Percentiles rank a stretch among this genome's conserved stretches.
Evolutionary conservation across 1,284 basidiomycete species (phyloP).

Genomic region (Ganoderma resinaceum): DNA sequence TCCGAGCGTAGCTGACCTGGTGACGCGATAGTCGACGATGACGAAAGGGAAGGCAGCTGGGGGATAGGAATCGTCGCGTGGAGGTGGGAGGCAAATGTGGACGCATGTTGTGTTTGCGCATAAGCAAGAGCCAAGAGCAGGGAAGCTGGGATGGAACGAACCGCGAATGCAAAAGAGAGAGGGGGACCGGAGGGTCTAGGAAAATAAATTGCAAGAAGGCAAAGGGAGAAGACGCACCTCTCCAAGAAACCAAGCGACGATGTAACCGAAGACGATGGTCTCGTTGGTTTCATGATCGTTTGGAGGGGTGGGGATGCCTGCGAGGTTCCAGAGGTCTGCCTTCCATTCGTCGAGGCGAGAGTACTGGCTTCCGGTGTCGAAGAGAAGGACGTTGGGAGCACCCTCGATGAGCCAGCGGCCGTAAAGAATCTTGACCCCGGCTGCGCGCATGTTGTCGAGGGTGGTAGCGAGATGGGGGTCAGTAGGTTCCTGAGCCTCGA

Average conservation of each 20-base stretch:
- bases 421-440: conserved; percentile 94
- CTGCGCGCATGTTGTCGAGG: conserved; percentile 80
- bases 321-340: conserved; percentile 96
- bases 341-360: conserved; percentile 98
- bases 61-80: neutral
- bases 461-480: conserved; percentile 75
- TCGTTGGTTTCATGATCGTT: conserved; percentile 99
- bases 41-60: neutral
- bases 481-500: conserved; percentile 89
- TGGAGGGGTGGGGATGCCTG: conserved; percentile 95
- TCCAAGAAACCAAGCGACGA: conserved; percentile 99
- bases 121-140: neutral
- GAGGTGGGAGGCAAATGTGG: neutral
- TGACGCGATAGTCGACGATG: neutral
- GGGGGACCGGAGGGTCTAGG: neutral
- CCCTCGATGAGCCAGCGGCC: conserved; percentile 99
- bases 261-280: conserved; percentile 98
- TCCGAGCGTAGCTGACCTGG: conserved; percentile 10
- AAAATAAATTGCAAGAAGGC: conserved; percentile 18
- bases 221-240: conserved; percentile 65
- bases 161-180: neutral
- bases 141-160: neutral
- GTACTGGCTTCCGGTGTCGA: conserved; percentile 93
- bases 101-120: neutral
- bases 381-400: conserved; percentile 91